Evolutionary conservation across 2,329 filamentous ascomycete species (phyloP).

Genomic region (Rhynchosporium graminicola): DNA sequence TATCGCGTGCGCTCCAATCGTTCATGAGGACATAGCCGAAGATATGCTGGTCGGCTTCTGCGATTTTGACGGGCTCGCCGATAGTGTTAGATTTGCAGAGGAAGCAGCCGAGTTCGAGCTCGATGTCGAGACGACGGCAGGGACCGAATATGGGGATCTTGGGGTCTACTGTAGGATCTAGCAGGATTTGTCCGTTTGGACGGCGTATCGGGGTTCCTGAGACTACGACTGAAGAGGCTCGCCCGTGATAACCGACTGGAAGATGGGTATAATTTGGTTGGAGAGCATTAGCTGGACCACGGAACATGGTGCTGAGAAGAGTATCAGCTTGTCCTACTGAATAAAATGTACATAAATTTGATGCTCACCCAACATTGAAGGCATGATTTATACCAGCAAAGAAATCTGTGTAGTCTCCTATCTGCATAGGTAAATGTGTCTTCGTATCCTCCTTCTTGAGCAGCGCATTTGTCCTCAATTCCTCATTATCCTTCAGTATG

Average conservation of each 20-base stretch:
- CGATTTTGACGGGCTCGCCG: constrained; percentile 63
- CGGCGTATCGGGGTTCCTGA: constrained; percentile 73
- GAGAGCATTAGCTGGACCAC: constrained; percentile 70
- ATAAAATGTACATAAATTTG: not conserved
- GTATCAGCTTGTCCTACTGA: not conserved
- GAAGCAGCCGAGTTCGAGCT: constrained; percentile 79
- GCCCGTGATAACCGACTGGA: constrained; percentile 80
- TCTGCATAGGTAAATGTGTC: constrained; percentile 73
- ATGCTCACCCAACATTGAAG: constrained; percentile 51
- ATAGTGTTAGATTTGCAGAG: constrained; percentile 65
- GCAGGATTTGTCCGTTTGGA: constrained; percentile 73
- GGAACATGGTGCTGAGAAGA: constrained; percentile 62
- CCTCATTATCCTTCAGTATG: constrained; percentile 62
- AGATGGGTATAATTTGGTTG: constrained; percentile 82
- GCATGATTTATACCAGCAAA: constrained; percentile 81
- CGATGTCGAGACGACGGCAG: constrained; percentile 71
- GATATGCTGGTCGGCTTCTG: constrained; percentile 66
- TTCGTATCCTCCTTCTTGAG: constrained; percentile 59
- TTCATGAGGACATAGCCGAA: constrained; percentile 84
- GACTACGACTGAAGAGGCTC: constrained; percentile 73
- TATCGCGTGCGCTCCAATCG: constrained; percentile 82
- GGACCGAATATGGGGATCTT: constrained; percentile 63
- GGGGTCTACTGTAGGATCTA: constrained; percentile 60
- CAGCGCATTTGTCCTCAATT: constrained; percentile 58
- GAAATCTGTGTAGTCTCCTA: constrained; percentile 85